Percentiles rank a stretch among this genome's conserved stretches.
Conservation (phyloP, 805 yeast genomes). For the Metschnikowia borealis region DNA sequence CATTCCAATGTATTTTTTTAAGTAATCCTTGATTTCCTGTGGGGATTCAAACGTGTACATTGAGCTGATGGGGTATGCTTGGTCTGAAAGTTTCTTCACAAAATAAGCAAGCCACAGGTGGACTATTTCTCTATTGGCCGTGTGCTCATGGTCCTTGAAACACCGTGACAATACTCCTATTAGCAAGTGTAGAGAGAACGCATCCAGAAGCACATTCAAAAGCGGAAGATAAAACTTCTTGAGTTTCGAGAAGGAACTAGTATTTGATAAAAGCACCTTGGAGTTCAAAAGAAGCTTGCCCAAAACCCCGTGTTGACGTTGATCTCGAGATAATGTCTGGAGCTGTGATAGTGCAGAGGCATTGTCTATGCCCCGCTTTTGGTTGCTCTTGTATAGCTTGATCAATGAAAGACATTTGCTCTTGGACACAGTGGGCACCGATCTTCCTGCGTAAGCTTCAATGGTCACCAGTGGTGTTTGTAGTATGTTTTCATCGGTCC, state of each 20-base stretch:
- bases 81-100: background rate
- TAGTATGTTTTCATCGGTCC: slow-evolving; percentile 39
- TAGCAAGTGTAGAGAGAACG: background rate
- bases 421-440: background rate
- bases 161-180: background rate
- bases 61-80: slow-evolving; percentile 6
- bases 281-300: slow-evolving; percentile 3
- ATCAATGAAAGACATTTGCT: background rate
- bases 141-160: background rate
- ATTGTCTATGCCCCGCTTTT: slow-evolving; percentile 3
- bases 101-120: slow-evolving; percentile 2
- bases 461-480: slow-evolving; percentile 2
- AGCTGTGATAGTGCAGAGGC: background rate
- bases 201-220: slow-evolving; percentile 1
- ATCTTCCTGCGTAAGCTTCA: background rate
- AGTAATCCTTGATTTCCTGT: background rate
- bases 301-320: background rate
- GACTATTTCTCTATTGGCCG: background rate
- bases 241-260: background rate
- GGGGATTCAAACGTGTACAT: slow-evolving; percentile 2
- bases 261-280: slow-evolving; percentile 2
- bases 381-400: slow-evolving; percentile 1
- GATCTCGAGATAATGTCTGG: background rate
- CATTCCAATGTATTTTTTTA: slow-evolving; percentile 1
- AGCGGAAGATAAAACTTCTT: slow-evolving; percentile 1